Percentiles rank a stretch among this genome's conserved stretches.
Evolutionary conservation across 2,329 filamentous ascomycete species (phyloP).

Genomic region (Curvularia spicifera): DNA sequence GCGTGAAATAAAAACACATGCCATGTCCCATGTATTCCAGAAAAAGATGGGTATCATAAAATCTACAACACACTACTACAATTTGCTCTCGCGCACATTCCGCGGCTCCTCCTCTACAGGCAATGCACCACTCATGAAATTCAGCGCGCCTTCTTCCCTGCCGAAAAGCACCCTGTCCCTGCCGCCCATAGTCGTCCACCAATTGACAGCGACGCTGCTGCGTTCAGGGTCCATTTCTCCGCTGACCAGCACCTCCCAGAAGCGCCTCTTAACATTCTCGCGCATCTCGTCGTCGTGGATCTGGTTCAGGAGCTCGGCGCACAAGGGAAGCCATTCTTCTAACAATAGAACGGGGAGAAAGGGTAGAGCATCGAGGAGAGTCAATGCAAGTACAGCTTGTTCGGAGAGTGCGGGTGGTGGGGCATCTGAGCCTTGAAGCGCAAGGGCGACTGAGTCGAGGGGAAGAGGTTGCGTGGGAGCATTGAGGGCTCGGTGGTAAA

Average conservation of each 20-base stretch:
- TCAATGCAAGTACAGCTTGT: constrained; percentile 76
- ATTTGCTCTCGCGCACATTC: constrained; percentile 52
- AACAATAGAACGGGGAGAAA: constrained; percentile 72
- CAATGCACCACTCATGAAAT: constrained; percentile 64
- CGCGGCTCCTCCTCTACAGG: constrained; percentile 31
- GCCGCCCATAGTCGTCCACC: constrained; percentile 78
- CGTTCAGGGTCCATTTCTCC: constrained; percentile 91
- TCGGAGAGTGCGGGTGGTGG: constrained; percentile 66
- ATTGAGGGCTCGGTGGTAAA: constrained; percentile 68
- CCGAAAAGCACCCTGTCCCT: constrained; percentile 63
- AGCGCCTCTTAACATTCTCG: constrained; percentile 69
- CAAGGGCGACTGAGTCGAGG: constrained; percentile 49
- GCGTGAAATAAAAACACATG: not conserved
- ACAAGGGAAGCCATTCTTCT: constrained; percentile 79
- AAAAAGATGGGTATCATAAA: constrained; percentile 9
- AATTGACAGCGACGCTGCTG: constrained; percentile 77
- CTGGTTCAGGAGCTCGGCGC: constrained; percentile 70
- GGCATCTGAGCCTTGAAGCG: constrained; percentile 44
- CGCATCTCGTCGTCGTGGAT: constrained; percentile 69
- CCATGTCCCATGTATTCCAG: not conserved
- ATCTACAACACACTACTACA: constrained; percentile 47
- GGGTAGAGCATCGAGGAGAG: constrained; percentile 79
- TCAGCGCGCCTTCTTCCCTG: constrained; percentile 53
- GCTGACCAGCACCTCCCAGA: constrained; percentile 79
- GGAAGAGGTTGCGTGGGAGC: constrained; percentile 57